These are phyloP conservation scores for Raffaelea albimanens DNA, from an alignment of 2,329 filamentous ascomycete species.

Conservation along the genomic window DNA sequence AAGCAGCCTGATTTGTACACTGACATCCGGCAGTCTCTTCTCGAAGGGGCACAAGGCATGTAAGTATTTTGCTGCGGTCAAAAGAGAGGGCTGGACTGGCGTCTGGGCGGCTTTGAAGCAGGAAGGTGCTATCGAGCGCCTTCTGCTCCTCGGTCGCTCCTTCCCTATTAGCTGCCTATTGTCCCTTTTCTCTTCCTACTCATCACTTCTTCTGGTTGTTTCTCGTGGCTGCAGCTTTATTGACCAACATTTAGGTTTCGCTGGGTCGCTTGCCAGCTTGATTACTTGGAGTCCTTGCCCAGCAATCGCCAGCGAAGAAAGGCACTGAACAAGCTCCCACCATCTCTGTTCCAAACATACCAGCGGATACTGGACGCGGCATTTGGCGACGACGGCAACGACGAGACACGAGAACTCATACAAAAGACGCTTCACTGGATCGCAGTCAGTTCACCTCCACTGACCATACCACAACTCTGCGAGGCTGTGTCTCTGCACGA, in stretches of 20 bases:
- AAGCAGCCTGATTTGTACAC: background rate
- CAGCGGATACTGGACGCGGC: background rate
- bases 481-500: background rate
- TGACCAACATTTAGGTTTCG: background rate
- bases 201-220: background rate
- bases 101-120: too few relatives aligned
- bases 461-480: background rate
- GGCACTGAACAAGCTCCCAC: background rate
- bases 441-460: background rate
- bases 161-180: background rate
- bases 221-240: background rate
- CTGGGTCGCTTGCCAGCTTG: conserved; percentile 1
- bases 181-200: background rate
- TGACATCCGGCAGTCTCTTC: background rate
- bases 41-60: conserved; percentile 1
- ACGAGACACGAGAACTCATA: background rate
- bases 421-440: conserved; percentile 1
- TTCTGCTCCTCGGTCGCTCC: background rate
- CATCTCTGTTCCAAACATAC: background rate
- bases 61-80: background rate
- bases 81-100: too few relatives aligned
- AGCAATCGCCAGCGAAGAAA: background rate
- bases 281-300: background rate
- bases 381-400: background rate
- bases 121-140: too few relatives aligned